Base-by-base conservation (phyloP, 306 rosid genomes). In the Prunus fruticosa region DNA sequence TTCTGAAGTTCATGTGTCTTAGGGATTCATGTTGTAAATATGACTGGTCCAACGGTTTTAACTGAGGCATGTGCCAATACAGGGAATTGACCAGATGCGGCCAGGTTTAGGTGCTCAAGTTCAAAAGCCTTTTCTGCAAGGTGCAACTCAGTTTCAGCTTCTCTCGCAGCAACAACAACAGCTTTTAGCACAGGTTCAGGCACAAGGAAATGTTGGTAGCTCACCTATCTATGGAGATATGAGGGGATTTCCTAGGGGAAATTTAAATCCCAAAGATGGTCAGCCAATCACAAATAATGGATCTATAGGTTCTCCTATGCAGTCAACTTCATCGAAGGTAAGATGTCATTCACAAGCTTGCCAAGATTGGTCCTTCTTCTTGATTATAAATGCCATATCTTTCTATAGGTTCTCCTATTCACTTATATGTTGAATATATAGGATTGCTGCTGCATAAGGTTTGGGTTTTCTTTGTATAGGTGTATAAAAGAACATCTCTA, bases 291-390 rank as follows among this genome's bases (percentile, higher is more conserved):
- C 85, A 63, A 89, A 88, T 76, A 96, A 91, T 86, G 97, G 96
- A 73, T 90, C 96, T 52, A 85, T 93, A 72, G 91, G 97, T 46
- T 93, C 98, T 75, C 97, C 98, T 41, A 86, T 93, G 97, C 98
- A 89, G 82, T 86, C 97, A 43, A 87, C 91, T 76, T 84, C 97
- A 72, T 89, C 93, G 6, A 90, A 93, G 97, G 98, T 88, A 79
- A 61, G 53, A 22, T 63, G 76, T 56, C 76, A 77, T 68, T 69
- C 86, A 28, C 25, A 72, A 38, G 75, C 64, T 10, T n/a, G 11
- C 28, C 27, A 56, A 60, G 30, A 25, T 0, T 22, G 32, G 64
- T 25, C 23, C 30, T 60, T 34, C 20, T 52, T 52, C 32, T 76
- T 62, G 45, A 25, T 12, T 62, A 8, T 14, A 28, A 27, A 22